phyloP scores from a whole-genome alignment of 768 basidiomycete genomes.

The Brasilioporus rufonigricans region DNA sequence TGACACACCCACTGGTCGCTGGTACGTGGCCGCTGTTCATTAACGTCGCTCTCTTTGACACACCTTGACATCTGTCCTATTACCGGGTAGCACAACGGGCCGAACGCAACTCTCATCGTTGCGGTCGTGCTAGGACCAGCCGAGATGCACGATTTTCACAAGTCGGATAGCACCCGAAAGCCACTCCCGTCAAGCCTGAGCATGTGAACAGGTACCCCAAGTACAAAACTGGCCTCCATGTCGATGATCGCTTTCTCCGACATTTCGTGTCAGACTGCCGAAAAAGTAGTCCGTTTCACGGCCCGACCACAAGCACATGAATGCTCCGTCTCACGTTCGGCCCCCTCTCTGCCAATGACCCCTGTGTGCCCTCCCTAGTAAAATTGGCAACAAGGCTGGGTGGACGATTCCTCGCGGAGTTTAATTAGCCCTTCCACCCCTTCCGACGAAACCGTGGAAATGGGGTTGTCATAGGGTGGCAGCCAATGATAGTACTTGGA shows the following conservation, averaged over 20 bases:
- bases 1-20: neutral
- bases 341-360: neutral
- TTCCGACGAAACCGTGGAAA: slow-evolving; percentile 8
- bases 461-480: neutral
- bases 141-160: neutral
- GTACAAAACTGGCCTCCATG: neutral
- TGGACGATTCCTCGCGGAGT: neutral
- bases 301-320: too few species aligned
- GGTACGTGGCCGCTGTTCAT: neutral
- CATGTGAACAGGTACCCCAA: neutral
- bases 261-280: neutral
- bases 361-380: neutral
- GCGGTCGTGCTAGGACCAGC: too few species aligned
- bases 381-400: neutral
- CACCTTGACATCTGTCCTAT: neutral
- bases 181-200: neutral
- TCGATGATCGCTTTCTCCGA: neutral
- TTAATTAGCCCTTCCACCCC: neutral
- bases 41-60: neutral
- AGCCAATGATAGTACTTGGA: neutral
- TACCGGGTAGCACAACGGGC: neutral
- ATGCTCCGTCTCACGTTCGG: neutral
- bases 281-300: neutral
- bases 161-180: neutral
- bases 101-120: neutral